Percentiles rank a stretch among this genome's conserved stretches.
Evolutionary conservation across 257 asterid species (phyloP).

Genomic region (Coffea eugenioides): DNA sequence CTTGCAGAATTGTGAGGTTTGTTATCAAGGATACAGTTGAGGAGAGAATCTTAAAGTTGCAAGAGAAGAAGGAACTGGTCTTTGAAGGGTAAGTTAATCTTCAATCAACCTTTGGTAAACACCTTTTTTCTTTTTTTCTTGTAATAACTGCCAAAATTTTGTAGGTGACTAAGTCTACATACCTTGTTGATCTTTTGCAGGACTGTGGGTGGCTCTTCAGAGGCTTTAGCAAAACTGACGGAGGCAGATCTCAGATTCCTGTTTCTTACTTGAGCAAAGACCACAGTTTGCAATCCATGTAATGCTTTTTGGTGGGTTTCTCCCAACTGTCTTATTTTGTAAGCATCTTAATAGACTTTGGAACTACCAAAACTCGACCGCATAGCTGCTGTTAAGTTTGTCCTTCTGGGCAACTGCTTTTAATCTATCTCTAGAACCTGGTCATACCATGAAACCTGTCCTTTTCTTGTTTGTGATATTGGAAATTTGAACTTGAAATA

Average conservation of each 20-base stretch:
- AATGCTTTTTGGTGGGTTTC: background rate
- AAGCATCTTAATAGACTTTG: background rate
- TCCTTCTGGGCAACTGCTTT: background rate
- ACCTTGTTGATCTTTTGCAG: slow-evolving; percentile 33
- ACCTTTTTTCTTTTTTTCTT: no score
- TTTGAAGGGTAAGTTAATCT: slow-evolving; percentile 76
- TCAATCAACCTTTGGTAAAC: background rate
- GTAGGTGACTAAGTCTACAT: background rate
- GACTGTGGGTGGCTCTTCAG: slow-evolving; percentile 86
- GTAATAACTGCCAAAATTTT: background rate
- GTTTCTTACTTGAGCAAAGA: slow-evolving; percentile 44
- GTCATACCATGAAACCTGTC: background rate
- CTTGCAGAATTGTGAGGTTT: slow-evolving; percentile 78
- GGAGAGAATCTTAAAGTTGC: slow-evolving; percentile 89
- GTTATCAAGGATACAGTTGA: slow-evolving; percentile 78
- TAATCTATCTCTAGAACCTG: background rate
- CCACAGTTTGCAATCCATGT: background rate
- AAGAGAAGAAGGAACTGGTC: slow-evolving; percentile 93
- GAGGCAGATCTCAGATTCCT: slow-evolving; percentile 85
- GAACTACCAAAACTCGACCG: background rate
- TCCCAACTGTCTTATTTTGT: background rate
- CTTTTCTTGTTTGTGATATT: no score
- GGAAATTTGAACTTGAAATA: no score
- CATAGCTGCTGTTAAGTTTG: background rate
- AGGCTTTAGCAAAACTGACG: slow-evolving; percentile 74